Evolutionary conservation across 495 filamentous ascomycete genomes (phyloP), one percentile per base, ranked within the genome.

Genomic region (Sabuloglossum arenarium): DNA sequence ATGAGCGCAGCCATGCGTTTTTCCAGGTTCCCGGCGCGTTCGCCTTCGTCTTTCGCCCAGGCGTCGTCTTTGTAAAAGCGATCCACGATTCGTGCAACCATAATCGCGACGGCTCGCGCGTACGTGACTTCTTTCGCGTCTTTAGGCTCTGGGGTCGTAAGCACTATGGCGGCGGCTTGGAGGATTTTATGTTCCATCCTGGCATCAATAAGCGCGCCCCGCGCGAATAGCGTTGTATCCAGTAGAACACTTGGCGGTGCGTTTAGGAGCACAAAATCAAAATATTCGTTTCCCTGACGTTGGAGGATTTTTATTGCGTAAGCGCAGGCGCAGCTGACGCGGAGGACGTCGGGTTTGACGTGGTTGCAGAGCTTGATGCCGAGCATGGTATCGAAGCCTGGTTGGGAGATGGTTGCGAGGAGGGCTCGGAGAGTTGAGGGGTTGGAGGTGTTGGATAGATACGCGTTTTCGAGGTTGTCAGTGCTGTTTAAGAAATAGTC

Each of bases 381-480:
- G 8, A 39, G 34, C 14, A 39, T 8, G 34, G 16, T 12, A 5
- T 39, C 14, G 34, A 39, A 39, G 34, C 34, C 34, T 9, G 34
- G 34, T 16, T 39, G 6, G 14, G 34, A 39, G 14, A 39, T 9
- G 14, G 34, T 12, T 3, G 14, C 3, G 14, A 39, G 34, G 16
- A 39, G 34, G 6, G 6, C 14, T 16, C 14, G 34, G 14, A 39
- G 34, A 16, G 6, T 16, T 16, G 6, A 5, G 3, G 34, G 3
- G 3, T 39, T 39, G 16, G 6, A 5, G 14, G 34, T 10, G 14
- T 5, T 16, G 14, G n/a, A n/a, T n/a, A 59, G 63, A 53, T 66
- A 69, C 1, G 64, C 69, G 50, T 73, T 76, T 63, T 84, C 79
- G 6, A 82, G 70, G 0, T 16, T 39, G 34, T 39, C 34, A 12